Percentiles rank a stretch among this genome's conserved stretches.
Evolutionary conservation across 2,329 filamentous ascomycete species (phyloP).

Genomic region (Berkeleyomyces rouxiae): DNA sequence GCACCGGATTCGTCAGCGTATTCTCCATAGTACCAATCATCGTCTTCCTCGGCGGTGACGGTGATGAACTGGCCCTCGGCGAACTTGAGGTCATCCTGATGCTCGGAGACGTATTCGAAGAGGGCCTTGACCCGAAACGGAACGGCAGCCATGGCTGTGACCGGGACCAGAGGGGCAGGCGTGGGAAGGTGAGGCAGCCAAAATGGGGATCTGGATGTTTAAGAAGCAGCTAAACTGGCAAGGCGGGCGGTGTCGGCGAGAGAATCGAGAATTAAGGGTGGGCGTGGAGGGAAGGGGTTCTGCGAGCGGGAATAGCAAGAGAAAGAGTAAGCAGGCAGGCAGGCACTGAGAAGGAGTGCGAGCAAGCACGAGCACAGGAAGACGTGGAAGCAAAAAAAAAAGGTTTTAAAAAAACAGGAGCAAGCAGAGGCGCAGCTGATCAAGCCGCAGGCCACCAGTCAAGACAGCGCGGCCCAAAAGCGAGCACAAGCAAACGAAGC

Average conservation of each 20-base stretch:
- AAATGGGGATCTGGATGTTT: neutral
- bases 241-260: neutral
- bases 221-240: neutral
- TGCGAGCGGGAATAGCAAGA: neutral
- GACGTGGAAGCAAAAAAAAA: neutral
- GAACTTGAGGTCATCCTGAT: conserved; percentile 92
- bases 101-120: conserved; percentile 82
- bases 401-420: neutral
- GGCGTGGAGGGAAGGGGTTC: neutral
- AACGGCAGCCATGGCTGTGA: conserved; percentile 13
- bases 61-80: conserved; percentile 74
- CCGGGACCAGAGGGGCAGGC: neutral
- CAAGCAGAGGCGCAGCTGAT: conserved; percentile 1
- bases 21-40: conserved; percentile 84
- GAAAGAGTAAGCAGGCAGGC: neutral
- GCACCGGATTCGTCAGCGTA: conserved; percentile 61
- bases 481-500: neutral
- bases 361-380: neutral
- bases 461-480: neutral
- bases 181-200: neutral
- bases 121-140: conserved; percentile 91
- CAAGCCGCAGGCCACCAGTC: neutral
- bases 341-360: neutral
- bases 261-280: neutral
- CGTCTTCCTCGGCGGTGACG: conserved; percentile 81